Percentiles rank a stretch among this genome's conserved stretches.
phyloP scores from a whole-genome alignment of 2,329 filamentous ascomycete species.

The Colletotrichum australisinense region DNA sequence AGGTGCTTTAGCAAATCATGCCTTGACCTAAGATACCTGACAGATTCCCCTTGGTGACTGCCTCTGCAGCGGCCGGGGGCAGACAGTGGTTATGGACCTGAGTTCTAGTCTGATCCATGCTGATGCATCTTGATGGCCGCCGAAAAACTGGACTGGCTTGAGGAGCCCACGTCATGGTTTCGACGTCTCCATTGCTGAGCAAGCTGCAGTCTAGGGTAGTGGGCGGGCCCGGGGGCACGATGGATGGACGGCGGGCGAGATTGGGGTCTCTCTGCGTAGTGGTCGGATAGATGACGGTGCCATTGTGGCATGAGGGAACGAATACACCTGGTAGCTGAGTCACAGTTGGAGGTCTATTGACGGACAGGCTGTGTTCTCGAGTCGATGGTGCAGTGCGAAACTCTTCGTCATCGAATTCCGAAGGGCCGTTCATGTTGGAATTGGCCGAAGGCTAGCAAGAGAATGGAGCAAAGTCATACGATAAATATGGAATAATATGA shows the following conservation, averaged over 20 bases:
- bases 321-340: constrained; percentile 5
- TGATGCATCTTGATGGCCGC: constrained; percentile 24
- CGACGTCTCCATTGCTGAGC: background rate
- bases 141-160: constrained; percentile 2
- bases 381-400: background rate
- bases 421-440: background rate
- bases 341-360: background rate
- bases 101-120: background rate
- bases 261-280: background rate
- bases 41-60: background rate
- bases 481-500: background rate
- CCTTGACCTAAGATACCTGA: background rate
- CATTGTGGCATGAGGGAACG: constrained; percentile 1
- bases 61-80: background rate
- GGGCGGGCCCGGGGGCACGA: constrained; percentile 3
- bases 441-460: too few species aligned
- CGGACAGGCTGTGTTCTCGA: background rate
- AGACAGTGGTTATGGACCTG: background rate
- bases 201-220: constrained; percentile 30
- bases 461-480: too few species aligned
- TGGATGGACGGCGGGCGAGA: background rate
- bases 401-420: background rate
- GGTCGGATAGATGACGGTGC: constrained; percentile 4
- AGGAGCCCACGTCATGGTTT: background rate
- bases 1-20: background rate